Evolutionary conservation across 2,329 filamentous ascomycete genomes (phyloP), one percentile per base, ranked within the genome.

Genomic region (Thielaviopsis ethacetica): DNA sequence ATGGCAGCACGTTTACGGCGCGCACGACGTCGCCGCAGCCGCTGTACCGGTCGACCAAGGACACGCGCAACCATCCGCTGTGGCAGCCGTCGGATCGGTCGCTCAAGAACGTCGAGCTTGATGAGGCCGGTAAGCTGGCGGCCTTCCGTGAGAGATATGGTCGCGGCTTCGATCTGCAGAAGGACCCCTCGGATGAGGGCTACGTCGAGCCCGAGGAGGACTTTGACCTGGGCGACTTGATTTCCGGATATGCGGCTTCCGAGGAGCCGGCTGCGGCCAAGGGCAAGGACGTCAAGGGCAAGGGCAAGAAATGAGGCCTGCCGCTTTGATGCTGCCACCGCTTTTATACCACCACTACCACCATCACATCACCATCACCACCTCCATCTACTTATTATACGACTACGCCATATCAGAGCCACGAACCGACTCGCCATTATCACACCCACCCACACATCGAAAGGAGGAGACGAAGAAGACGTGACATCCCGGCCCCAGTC

Each of bases 21-120:
- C 86, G 86, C 68, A 91, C 88, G 24, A 89, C 87, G 12, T 88
- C 82, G 12, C 88, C 88, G 0, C 65, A 72, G 41, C 76, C 79
- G 2, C 70, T 86, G 54, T 79, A 81, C 72, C 75, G 75, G 61
- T 75, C 75, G 60, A 73, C 74, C 62, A 94, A 95, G 72, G 93
- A 98, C 74, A 88, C 85, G 52, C 83, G 89, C 66, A 98, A 97
- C 76, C 85, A 88, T 67, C 76, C 88, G 1, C 73, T 95, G 58
- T 98, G 93, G 93, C 93, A 97, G 71, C 93, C 93, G 0, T 84
- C 78, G 61, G 84, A 86, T 64, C 83, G 83, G 72, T 85, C 86
- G 62, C 76, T 98, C 66, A 75, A 85, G 69, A 95, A 93, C 70
- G 79, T 96, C 60, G 93, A 98, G 74, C 83, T 94, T 63, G 93